Evolutionary conservation across 148 eudicot species (phyloP), one percentile per base, ranked within the genome.

Genomic region (Rhododendron griersonianum): DNA sequence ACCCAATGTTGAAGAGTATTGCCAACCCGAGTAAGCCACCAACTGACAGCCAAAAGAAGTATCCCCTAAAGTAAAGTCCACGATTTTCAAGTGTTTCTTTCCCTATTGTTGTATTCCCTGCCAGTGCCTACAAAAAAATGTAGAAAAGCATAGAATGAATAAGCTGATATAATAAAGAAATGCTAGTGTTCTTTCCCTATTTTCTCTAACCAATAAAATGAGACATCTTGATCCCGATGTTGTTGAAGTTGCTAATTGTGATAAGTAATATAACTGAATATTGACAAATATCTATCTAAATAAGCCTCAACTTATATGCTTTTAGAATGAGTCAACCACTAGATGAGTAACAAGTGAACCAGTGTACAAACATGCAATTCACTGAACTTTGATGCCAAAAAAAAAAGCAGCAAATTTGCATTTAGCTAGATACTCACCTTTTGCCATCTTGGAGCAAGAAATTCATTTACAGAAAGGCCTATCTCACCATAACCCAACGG

Each of bases 381-480:
- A 82, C 2, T 4, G 5, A 59, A 37, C 18, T 82, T 39, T 2
- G 9, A 14, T 4, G 23, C 63, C 0, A 16, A 28, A 78, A 23
- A 77, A 39, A 48, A 79, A 28, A 47, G 74, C 73, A 81, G 84
- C 14, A 16, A 81, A 33, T 28, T 50, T 63, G 51, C 55, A 8
- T 59, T 14, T 45, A 16, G 78, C 23, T 7, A 83, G 78, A 10
- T 14, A 65, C 86, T 89, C 86, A 92, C 95, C 92, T 91, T 93
- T 73, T 94, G 90, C 99, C 99, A 96, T 82, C 99, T 86, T 74
- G 95, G 93, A 87, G 96, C 92, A 63, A 87, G 90, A 90, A 96
- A 95, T 89, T 96, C 99, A 86, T 96, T 96, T 21, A 91, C 85
- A 71, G 95, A 75, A 30, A 95, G 91, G 79, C 95, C 99, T 79